Conservation (phyloP, 1,284 basidiomycete genomes). For the Retiboletus flavoniger region DNA sequence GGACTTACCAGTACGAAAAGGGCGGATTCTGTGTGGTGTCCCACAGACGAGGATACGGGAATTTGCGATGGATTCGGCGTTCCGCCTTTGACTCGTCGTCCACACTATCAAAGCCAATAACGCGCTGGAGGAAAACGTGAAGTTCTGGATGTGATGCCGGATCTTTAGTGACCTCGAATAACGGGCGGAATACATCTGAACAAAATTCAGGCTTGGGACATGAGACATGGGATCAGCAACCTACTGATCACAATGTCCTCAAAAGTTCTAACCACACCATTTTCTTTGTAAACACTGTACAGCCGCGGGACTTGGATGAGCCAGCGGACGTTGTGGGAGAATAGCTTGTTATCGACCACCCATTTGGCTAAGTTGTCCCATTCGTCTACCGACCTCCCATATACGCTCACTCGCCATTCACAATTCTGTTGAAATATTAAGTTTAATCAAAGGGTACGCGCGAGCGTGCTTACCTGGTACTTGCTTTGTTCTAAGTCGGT, state of each 20-base stretch:
- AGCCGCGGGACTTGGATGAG: constrained; percentile 94
- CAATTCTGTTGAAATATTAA: constrained; percentile 59
- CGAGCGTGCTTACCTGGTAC: constrained; percentile 71
- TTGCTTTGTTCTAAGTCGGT: constrained; percentile 96
- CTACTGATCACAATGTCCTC: constrained; percentile 88
- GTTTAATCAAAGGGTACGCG: background rate
- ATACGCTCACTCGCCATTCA: constrained; percentile 97
- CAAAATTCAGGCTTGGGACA: constrained; percentile 5
- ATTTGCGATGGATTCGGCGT: constrained; percentile 90
- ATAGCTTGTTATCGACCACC: constrained; percentile 92
- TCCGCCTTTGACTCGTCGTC: constrained; percentile 98
- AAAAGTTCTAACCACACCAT: constrained; percentile 83
- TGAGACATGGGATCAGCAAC: constrained; percentile 32
- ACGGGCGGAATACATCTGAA: constrained; percentile 86
- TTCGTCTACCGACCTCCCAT: constrained; percentile 78
- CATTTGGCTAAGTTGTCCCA: constrained; percentile 99
- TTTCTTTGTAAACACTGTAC: constrained; percentile 95
- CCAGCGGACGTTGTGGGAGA: constrained; percentile 98
- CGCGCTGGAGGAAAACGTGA: constrained; percentile 93
- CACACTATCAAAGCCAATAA: constrained; percentile 95
- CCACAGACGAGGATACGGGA: constrained; percentile 93
- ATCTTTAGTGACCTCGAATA: constrained; percentile 96
- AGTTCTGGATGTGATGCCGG: constrained; percentile 90
- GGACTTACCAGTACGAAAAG: constrained; percentile 85
- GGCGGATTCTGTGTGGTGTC: constrained; percentile 87